Evolutionary conservation across 75 land plant species (phyloP).

Genomic region (Larix kaempferi): DNA sequence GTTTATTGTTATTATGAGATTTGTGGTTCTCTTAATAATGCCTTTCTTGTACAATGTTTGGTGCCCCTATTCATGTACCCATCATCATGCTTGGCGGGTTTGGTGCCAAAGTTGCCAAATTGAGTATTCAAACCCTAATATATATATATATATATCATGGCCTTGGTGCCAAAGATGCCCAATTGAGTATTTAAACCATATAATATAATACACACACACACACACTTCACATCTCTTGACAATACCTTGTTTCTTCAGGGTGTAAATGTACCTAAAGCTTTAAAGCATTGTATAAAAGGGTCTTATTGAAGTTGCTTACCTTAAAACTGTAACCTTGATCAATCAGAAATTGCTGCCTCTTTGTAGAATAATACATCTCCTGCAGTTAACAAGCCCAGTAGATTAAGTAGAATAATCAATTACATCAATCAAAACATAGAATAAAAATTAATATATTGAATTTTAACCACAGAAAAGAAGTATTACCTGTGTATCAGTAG

Average conservation of each 20-base stretch:
- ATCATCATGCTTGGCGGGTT: background rate
- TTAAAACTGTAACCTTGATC: conserved; percentile 99
- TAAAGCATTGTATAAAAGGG: background rate
- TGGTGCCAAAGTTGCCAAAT: no score
- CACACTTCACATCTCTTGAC: no score
- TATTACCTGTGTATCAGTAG: conserved; percentile 92
- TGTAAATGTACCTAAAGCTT: background rate
- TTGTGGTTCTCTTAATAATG: no score
- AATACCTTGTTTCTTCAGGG: background rate
- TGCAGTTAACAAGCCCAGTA: conserved; percentile 20
- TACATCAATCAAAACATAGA: conserved; percentile 5
- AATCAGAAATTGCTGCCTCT: conserved; percentile 96
- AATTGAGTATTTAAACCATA: no score
- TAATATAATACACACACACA: no score
- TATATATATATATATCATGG: no score
- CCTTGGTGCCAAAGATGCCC: no score
- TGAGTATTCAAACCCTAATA: no score
- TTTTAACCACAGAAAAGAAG: background rate
- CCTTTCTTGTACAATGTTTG: no score
- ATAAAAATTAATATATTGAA: background rate
- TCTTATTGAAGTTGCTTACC: conserved; percentile 38
- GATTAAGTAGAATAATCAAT: background rate
- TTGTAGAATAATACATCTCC: conserved; percentile 99
- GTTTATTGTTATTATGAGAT: no score
- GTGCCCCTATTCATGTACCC: background rate